Evolutionary conservation across 2,329 filamentous ascomycete genomes (phyloP).

Genomic region (Bertia moriformis): DNA sequence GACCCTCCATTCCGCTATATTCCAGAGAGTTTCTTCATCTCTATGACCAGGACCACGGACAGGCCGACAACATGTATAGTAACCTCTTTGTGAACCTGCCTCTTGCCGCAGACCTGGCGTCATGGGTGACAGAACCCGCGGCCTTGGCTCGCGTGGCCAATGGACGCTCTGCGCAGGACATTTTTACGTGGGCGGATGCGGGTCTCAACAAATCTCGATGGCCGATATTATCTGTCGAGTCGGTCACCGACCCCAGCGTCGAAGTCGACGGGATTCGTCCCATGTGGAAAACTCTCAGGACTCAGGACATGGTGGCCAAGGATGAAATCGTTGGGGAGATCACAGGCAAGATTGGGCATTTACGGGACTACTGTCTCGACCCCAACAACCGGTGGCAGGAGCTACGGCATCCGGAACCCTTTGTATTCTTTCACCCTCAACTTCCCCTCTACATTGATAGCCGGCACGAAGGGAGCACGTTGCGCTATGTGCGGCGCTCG

Average conservation of each 20-base stretch:
- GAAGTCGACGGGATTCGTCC: not conserved
- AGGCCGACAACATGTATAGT: not conserved
- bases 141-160: not conserved
- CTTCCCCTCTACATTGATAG: constrained; percentile 56
- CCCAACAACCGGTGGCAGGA: constrained; percentile 29
- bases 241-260: not conserved
- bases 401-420: constrained; percentile 29
- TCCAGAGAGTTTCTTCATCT: not conserved
- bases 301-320: not conserved
- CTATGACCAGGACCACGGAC: not conserved
- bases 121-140: not conserved
- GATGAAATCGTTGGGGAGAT: constrained; percentile 4
- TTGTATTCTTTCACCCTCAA: constrained; percentile 44
- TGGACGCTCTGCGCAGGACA: not conserved
- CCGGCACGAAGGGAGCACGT: constrained; percentile 43
- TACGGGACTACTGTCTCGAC: constrained; percentile 29
- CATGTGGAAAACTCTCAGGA: not conserved
- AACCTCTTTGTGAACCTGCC: not conserved
- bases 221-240: not conserved
- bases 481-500: constrained; percentile 49
- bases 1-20: not conserved
- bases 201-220: not conserved
- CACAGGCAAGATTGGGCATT: constrained; percentile 25
- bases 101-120: not conserved
- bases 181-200: not conserved